Conservation (phyloP, 306 rosid genomes). For the Rosa persica region DNA sequence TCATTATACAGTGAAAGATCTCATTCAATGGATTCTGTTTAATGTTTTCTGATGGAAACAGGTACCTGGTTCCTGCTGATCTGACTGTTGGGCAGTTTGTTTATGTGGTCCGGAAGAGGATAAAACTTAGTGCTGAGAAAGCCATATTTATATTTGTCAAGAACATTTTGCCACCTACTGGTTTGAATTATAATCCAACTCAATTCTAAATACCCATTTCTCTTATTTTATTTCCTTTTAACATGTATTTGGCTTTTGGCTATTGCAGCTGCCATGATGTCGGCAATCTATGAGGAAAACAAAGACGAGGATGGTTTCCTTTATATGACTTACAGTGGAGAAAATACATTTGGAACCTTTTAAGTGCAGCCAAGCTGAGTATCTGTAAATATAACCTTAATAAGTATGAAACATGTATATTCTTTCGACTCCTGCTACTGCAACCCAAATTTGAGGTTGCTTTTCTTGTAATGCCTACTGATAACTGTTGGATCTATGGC, state of each 20-base stretch:
- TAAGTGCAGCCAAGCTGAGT: constrained; percentile 9
- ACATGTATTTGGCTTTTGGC: constrained; percentile 23
- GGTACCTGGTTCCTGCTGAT: constrained; percentile 93
- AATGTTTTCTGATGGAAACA: constrained; percentile 26
- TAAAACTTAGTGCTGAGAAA: constrained; percentile 81
- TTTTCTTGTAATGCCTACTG: constrained; percentile 8
- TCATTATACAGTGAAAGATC: not conserved
- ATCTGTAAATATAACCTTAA: constrained; percentile 28
- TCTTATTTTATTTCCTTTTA: not conserved
- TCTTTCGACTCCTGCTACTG: constrained; percentile 18
- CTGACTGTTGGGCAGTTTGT: constrained; percentile 85
- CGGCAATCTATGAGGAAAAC: constrained; percentile 81
- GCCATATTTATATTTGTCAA: constrained; percentile 86
- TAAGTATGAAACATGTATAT: constrained; percentile 25
- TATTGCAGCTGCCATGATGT: constrained; percentile 84
- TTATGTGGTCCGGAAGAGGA: constrained; percentile 84
- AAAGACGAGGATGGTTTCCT: constrained; percentile 90
- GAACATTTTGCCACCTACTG: constrained; percentile 80
- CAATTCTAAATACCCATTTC: not conserved
- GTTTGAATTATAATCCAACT: constrained; percentile 32
- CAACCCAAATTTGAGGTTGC: constrained; percentile 11
- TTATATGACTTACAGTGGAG: constrained; percentile 90
- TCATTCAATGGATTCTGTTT: not conserved
- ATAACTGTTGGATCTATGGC: constrained; percentile 3
- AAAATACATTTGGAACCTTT: constrained; percentile 73